Base-by-base conservation (phyloP, 768 basidiomycete genomes). In the Naganishia vaughanmartiniae region DNA sequence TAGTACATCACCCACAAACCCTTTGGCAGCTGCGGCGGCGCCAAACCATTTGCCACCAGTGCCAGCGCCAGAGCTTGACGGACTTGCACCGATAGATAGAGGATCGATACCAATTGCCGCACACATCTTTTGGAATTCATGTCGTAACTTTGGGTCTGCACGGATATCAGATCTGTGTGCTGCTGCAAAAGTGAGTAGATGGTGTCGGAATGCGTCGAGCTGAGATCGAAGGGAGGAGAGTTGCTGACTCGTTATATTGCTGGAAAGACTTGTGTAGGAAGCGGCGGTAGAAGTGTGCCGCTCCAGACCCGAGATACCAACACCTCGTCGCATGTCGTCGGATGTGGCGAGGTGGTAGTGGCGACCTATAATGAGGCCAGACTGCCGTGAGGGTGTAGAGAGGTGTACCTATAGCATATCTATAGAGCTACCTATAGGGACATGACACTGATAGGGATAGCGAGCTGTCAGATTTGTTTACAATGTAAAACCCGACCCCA, bases 101-200 rank as follows among this genome's bases (percentile, higher is more conserved):
- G 95, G 94, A 79, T 98, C 96, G 28, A 99, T 92, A 36, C 93
- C 93, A 68, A 99, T 91, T 19, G 89, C 88, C 1, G 90, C 86
- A 79, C 96, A 99, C 92, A 99, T 96, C 70, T 91, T 89, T 74
- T 93, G 91, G 82, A 98, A 98, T 24, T 88, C 89, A 84, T 89
- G 90, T 4, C 96, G 86, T 80, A 99, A 94, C 3, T 86, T 85
- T 1, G 95, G 92, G 74, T 95, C 90, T 63, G 84, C 84, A 69
- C 87, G 87, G 77, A 99, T 97, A 69, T 89, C 87, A 53, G 89
- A 87, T 60, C 92, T 88, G 80, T 97, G 93, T 11, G 87, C 87
- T 30, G 86, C 82, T 1, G 93, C 92, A 76, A 98, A 99, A 70
- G 85, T 85, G 3, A 86, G 82, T 58, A 97, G 87, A 0, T 91